Base-by-base conservation (phyloP, 495 filamentous ascomycete genomes). In the Pseudoneurospora amorphoporcata region DNA sequence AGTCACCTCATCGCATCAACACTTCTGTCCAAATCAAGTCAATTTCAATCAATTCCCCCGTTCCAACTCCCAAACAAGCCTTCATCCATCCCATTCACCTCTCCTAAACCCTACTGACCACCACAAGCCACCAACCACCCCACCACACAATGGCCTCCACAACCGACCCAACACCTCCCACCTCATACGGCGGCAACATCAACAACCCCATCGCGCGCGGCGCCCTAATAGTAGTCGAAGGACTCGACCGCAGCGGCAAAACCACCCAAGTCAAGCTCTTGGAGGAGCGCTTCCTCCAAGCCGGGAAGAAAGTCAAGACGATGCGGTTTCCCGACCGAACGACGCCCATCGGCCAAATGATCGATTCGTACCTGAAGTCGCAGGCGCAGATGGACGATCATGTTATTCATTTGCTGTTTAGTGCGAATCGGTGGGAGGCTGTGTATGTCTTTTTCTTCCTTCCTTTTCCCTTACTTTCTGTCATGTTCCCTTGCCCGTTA, bases 361-460 rank as follows among this genome's bases (percentile, higher is more conserved):
- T 99, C 78, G 89, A 97, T 82, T 82, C 83, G 74, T 99, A 98
- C 80, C 88, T 98, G 70, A 91, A 89, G 76, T 87, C 87, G 75
- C 81, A 92, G 75, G 84, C 89, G 69, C 87, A 93, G 71, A 87
- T 94, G 78, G 92, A 96, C 72, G 95, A 97, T 80, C 94, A 97
- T 78, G 90, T 90, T 8, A 97, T 98, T 76, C 96, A 98, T 80
- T 88, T 99, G 23, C 88, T 98, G 29, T 99, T 98, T 84, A 94
- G 92, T 39, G 94, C 95, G 10, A 98, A 99, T 82, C 88, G 96
- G 39, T 99, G 96, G 96, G 96, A 99, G 82, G 81, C 89, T 72
- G 90, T 87, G 79, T 90, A 86, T 69, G 86, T 78, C 43, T 70
- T 37, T 68, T 70, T 38, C 61, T 37, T 3, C 43, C 42, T 40